phyloP scores from a whole-genome alignment of 208 protist genomes.

The Acanthamoeba castellanii region DNA sequence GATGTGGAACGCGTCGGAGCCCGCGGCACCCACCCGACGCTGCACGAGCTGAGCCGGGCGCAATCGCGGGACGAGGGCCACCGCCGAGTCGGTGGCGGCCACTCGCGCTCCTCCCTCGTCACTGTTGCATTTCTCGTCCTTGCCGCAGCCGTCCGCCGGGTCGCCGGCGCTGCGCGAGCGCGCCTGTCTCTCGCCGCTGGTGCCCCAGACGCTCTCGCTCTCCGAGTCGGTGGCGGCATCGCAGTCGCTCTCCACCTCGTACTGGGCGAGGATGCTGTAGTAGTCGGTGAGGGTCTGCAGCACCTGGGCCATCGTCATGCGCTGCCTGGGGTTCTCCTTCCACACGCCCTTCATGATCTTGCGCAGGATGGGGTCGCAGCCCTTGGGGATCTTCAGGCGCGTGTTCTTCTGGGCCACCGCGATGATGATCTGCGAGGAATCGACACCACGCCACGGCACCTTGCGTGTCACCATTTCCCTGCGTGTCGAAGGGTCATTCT shows the following conservation, averaged over 20 bases:
- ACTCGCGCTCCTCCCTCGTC: background rate
- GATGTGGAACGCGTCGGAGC: background rate
- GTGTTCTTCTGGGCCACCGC: slow-evolving; percentile 68
- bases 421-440: slow-evolving; percentile 56
- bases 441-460: slow-evolving; percentile 46
- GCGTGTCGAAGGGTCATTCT: background rate
- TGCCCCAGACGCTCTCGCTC: background rate
- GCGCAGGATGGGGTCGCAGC: slow-evolving; percentile 52
- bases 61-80: background rate
- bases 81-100: background rate
- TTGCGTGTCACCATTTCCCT: slow-evolving; percentile 66
- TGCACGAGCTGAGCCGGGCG: background rate
- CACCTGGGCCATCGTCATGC: slow-evolving; percentile 45
- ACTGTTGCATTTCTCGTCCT: background rate
- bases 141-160: background rate
- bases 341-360: slow-evolving; percentile 59
- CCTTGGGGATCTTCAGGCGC: slow-evolving; percentile 64
- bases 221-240: background rate
- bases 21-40: no score
- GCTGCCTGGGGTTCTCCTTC: slow-evolving; percentile 52
- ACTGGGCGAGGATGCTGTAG: slow-evolving; percentile 29
- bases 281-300: slow-evolving; percentile 44
- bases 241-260: background rate
- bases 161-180: no score
- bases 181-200: background rate